These are phyloP conservation scores for Trichocladium uniseriatum DNA, from an alignment of 495 filamentous ascomycete species.

Conservation along the genomic window DNA sequence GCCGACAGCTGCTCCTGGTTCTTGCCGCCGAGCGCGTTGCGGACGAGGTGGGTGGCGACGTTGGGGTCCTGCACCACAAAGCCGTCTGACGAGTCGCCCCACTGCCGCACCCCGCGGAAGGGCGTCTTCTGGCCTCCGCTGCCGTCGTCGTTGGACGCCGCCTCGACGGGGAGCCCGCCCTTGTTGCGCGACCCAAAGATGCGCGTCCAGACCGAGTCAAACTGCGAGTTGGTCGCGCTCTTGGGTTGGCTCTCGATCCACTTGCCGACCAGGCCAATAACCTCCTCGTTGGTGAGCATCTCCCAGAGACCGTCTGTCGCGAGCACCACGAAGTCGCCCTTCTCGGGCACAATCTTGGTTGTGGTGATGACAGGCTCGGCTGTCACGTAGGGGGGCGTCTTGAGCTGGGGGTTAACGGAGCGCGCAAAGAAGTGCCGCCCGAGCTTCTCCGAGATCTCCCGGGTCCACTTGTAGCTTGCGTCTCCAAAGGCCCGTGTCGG, in stretches of 20 bases:
- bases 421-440: conserved; percentile 78
- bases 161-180: conserved; percentile 48
- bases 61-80: conserved; percentile 97
- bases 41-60: conserved; percentile 86
- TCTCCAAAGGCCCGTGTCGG: conserved; percentile 93
- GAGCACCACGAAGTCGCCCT: conserved; percentile 92
- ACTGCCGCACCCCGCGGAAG: conserved; percentile 69
- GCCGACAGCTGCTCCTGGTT: conserved; percentile 93
- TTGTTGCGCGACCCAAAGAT: conserved; percentile 45
- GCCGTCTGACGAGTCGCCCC: conserved; percentile 61
- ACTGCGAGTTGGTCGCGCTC: conserved; percentile 22
- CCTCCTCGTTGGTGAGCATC: conserved; percentile 98
- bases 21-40: conserved; percentile 91
- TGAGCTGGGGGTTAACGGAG: conserved; percentile 57
- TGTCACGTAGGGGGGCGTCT: conserved; percentile 95
- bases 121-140: conserved; percentile 57
- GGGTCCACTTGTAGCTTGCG: conserved; percentile 91
- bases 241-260: conserved; percentile 77
- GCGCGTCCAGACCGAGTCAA: conserved; percentile 45
- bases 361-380: conserved; percentile 92
- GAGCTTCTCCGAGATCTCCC: conserved; percentile 70
- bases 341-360: conserved; percentile 83
- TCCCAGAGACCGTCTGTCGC: conserved; percentile 98
- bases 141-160: conserved; percentile 21
- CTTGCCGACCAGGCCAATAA: conserved; percentile 88